Evolutionary conservation across 495 filamentous ascomycete species (phyloP).

Genomic region (Neurospora sp.): DNA sequence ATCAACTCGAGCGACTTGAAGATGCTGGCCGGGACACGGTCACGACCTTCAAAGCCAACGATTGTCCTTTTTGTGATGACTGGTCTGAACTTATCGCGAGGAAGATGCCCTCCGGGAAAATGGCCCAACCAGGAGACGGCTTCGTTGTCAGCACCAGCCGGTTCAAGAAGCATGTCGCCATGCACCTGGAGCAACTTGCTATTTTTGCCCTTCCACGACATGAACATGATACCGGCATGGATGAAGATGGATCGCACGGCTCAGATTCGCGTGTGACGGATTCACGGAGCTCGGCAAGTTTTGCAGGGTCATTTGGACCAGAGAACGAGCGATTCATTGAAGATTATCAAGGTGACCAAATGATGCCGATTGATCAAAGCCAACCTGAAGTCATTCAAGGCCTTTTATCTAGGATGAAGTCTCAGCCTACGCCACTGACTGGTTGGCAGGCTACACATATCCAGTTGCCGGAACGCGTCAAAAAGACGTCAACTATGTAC

Average conservation of each 20-base stretch:
- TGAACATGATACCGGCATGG: not conserved
- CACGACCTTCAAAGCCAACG: not conserved
- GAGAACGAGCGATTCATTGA: not conserved
- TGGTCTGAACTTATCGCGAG: not conserved
- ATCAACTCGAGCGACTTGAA: not conserved
- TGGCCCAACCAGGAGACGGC: not conserved
- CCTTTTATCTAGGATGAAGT: no score
- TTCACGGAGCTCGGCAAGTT: not conserved
- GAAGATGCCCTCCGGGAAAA: not conserved
- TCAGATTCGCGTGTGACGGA: not conserved
- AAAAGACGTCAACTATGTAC: no score
- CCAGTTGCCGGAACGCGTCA: no score
- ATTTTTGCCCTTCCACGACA: constrained; percentile 6
- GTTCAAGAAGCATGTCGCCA: constrained; percentile 12
- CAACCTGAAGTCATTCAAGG: no score
- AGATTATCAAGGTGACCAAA: not conserved
- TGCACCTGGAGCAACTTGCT: constrained; percentile 9
- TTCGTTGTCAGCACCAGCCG: not conserved
- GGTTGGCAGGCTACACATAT: no score
- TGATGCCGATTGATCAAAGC: no score
- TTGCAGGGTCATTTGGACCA: not conserved
- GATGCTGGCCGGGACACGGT: not conserved
- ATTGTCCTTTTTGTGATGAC: constrained; percentile 9
- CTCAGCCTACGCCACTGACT: no score
- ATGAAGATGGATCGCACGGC: not conserved